These are phyloP conservation scores for Seminavis robusta DNA, from an alignment of 108 stramenopile species.

Conservation along the genomic window DNA sequence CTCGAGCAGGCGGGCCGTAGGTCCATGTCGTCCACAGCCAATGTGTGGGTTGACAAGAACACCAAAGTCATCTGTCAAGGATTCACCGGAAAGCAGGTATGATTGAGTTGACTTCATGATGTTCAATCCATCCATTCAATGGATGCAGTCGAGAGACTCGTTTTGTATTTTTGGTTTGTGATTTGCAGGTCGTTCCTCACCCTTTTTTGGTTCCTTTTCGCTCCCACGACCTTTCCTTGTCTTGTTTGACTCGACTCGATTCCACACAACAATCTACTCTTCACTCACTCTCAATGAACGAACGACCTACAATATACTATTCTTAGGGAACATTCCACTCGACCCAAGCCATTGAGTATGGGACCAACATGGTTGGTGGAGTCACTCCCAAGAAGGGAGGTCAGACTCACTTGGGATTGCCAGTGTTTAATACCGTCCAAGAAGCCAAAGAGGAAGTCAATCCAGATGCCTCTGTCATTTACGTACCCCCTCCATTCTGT, in stretches of 20 bases:
- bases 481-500: slow-evolving; percentile 97
- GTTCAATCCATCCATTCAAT: too few relatives aligned
- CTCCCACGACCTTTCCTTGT: too few relatives aligned
- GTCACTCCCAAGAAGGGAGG: slow-evolving; percentile 98
- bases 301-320: too few relatives aligned
- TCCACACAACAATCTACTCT: background rate
- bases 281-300: background rate
- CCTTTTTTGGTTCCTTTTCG: too few relatives aligned
- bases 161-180: too few relatives aligned
- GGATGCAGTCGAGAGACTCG: too few relatives aligned
- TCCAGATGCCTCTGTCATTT: slow-evolving; percentile 98
- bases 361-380: slow-evolving; percentile 97
- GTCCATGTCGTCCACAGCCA: slow-evolving; percentile 81
- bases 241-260: background rate
- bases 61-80: slow-evolving; percentile 98
- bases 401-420: slow-evolving; percentile 86
- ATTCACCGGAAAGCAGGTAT: slow-evolving; percentile 97
- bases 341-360: slow-evolving; percentile 96
- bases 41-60: slow-evolving; percentile 98
- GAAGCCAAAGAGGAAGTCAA: slow-evolving; percentile 83
- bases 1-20: too few relatives aligned
- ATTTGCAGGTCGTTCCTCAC: too few relatives aligned
- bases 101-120: too few relatives aligned
- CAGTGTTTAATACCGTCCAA: slow-evolving; percentile 94
- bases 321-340: slow-evolving; percentile 83